phyloP scores from a whole-genome alignment of 345 rosid genomes.

The Syzygium oleosum region DNA sequence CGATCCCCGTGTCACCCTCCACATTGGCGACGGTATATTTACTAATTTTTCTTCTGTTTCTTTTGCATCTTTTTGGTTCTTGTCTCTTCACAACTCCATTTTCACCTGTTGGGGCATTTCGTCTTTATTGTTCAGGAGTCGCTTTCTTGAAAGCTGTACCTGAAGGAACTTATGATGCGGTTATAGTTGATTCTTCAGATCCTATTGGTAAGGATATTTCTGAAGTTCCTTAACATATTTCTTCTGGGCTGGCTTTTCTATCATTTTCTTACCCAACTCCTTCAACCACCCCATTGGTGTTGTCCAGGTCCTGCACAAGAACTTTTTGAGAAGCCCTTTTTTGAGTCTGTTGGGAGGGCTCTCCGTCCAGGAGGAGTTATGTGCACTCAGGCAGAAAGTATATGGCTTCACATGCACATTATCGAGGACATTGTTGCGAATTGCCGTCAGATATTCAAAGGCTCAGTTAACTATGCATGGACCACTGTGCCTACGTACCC shows the following conservation, averaged over 20 bases:
- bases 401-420: conserved; percentile 99
- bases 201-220: conserved; percentile 51
- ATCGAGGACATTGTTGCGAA: conserved; percentile 81
- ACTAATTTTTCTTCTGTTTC: background rate
- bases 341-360: conserved; percentile 71
- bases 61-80: background rate
- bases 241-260: background rate
- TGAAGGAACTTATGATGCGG: conserved; percentile 82
- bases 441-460: conserved; percentile 85
- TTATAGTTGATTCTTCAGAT: conserved; percentile 94
- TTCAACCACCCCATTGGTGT: background rate
- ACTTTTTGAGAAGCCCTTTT: conserved; percentile 94
- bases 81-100: background rate
- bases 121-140: conserved; percentile 46
- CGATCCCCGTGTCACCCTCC: conserved; percentile 84
- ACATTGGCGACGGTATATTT: conserved; percentile 77
- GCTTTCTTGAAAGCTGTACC: conserved; percentile 73
- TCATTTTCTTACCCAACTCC: background rate
- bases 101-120: background rate
- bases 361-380: conserved; percentile 97
- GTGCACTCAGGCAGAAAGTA: conserved; percentile 92
- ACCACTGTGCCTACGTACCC: conserved; percentile 98
- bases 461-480: conserved; percentile 96
- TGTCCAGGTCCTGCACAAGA: conserved; percentile 88
- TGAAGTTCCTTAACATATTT: background rate